phyloP scores from a whole-genome alignment of 495 filamentous ascomycete species.

The Physcia stellaris region DNA sequence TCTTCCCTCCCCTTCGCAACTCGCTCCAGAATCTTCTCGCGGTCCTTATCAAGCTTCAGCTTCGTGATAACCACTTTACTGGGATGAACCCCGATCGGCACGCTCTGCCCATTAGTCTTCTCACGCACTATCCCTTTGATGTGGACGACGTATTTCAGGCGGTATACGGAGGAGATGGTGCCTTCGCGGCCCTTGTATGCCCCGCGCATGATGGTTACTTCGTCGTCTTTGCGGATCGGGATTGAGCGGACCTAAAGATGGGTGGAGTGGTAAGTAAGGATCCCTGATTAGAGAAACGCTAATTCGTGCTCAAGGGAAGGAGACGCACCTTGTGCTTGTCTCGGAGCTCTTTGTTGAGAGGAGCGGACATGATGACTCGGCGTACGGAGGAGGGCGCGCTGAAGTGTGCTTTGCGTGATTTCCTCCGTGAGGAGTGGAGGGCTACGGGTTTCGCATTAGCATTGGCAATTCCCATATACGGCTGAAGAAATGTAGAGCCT shows the following conservation, averaged over 20 bases:
- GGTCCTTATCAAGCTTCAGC: conserved; percentile 96
- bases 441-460: conserved; percentile 25
- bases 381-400: conserved; percentile 79
- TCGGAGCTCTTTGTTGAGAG: conserved; percentile 85
- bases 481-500: not conserved
- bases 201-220: conserved; percentile 79
- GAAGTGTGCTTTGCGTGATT: conserved; percentile 98
- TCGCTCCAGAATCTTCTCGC: conserved; percentile 84
- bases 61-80: conserved; percentile 94
- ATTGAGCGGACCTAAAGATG: conserved; percentile 72
- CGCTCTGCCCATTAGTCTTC: conserved; percentile 84
- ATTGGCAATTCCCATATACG: not conserved
- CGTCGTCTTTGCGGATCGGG: conserved; percentile 96
- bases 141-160: conserved; percentile 91
- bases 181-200: conserved; percentile 80
- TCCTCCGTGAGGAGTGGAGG: conserved; percentile 76
- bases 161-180: conserved; percentile 90
- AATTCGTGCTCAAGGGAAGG: no score
- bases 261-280: not conserved
- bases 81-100: conserved; percentile 77
- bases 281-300: not conserved
- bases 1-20: conserved; percentile 60
- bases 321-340: conserved; percentile 83
- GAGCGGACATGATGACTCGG: conserved; percentile 85
- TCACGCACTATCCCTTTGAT: conserved; percentile 85